phyloP scores from a whole-genome alignment of 2,329 filamentous ascomycete species.

The Ciborinia camelliae region DNA sequence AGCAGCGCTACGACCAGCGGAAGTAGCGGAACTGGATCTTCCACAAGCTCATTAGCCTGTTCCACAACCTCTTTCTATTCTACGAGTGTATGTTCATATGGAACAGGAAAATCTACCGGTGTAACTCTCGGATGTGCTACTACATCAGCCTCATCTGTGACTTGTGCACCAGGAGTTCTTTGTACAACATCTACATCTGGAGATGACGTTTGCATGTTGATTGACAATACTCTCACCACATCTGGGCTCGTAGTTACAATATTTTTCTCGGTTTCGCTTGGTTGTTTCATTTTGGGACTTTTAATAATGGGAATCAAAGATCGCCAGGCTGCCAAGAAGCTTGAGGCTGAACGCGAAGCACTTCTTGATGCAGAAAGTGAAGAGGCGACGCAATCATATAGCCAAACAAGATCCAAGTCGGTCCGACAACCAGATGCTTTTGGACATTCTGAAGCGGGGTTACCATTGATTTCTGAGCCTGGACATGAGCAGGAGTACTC shows the following conservation, averaged over 20 bases:
- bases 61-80: constrained; percentile 13
- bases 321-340: neutral
- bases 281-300: constrained; percentile 10
- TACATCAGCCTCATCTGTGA: neutral
- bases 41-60: constrained; percentile 1
- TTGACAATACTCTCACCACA: constrained; percentile 6
- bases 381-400: neutral
- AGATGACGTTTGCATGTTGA: neutral
- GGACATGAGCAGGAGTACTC: neutral
- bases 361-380: constrained; percentile 10
- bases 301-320: constrained; percentile 7
- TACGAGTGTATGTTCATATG: constrained; percentile 15
- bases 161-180: constrained; percentile 9
- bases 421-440: constrained; percentile 1
- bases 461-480: neutral
- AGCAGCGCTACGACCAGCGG: neutral
- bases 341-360: neutral
- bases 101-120: constrained; percentile 14
- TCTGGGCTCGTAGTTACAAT: constrained; percentile 16
- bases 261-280: constrained; percentile 5
- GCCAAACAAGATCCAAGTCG: neutral
- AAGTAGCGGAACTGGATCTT: neutral
- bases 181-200: constrained; percentile 11
- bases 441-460: neutral
- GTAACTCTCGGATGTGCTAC: constrained; percentile 11